These are phyloP conservation scores for Nicotiana sylvestris DNA, from an alignment of 257 asterid species.

Conservation along the genomic window DNA sequence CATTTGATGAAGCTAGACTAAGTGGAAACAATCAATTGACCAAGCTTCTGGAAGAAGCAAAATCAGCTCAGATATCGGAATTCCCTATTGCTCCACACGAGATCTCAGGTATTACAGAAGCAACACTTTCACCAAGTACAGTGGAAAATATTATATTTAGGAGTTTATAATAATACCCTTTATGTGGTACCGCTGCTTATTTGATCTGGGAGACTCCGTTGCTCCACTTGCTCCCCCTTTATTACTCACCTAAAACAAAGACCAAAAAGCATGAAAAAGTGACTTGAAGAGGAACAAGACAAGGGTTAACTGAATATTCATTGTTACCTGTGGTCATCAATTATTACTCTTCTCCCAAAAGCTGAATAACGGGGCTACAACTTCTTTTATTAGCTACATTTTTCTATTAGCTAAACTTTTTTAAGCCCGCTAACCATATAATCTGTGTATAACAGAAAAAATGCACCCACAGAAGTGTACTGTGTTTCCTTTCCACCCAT, in stretches of 20 bases:
- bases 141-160: background rate
- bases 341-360: background rate
- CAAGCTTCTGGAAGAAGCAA: slow-evolving; percentile 65
- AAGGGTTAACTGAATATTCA: background rate
- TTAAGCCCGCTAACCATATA: background rate
- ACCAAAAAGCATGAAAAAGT: slow-evolving; percentile 1
- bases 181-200: background rate
- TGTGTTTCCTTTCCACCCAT: slow-evolving; percentile 68
- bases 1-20: slow-evolving; percentile 68
- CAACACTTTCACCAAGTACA: background rate
- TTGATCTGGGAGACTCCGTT: background rate
- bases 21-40: slow-evolving; percentile 75
- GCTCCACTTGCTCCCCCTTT: background rate
- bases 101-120: slow-evolving; percentile 42
- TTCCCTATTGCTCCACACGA: slow-evolving; percentile 31
- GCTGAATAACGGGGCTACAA: background rate
- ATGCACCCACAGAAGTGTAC: slow-evolving; percentile 53
- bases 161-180: background rate
- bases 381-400: background rate
- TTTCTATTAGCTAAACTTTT: background rate
- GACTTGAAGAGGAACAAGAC: background rate
- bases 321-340: background rate
- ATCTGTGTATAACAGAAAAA: slow-evolving; percentile 33
- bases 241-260: background rate
- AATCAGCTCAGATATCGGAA: slow-evolving; percentile 42